Base-by-base conservation (phyloP, 768 basidiomycete genomes). In the Phylloporus arenicola region DNA sequence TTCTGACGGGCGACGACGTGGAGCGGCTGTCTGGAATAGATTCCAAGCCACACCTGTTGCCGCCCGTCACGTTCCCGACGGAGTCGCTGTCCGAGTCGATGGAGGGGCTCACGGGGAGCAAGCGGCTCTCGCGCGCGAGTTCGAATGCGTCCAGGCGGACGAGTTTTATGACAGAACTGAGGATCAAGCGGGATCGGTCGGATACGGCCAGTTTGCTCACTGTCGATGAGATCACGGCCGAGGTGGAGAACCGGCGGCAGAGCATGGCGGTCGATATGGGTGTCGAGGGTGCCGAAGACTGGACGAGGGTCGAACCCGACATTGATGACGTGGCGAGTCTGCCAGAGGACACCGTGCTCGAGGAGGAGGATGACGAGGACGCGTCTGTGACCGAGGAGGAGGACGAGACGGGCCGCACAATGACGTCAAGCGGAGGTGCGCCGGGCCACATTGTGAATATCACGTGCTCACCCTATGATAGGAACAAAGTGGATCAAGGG, bases 401-500 rank as follows among this genome's bases (percentile, higher is more conserved):
- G 30, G 80, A 70, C 51, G 78, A 76, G 50, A 70, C 69, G n/a
- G 75, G 70, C 48, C 72, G 81, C 58, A 72, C 79, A 27, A 75
- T 74, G 63, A 80, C 72, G 49, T 84, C 74, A 35, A 75, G 70
- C 57, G 81, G 78, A 69, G 76, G 80, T 75, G 62, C 64, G 68
- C 57, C 30, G 48, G 47, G 14, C 41, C n/a, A 13, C 11, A 8
- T 3, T 10, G 45, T 34, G 6, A 25, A 33, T 43, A n/a, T 19
- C 47, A 37, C 40, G 31, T 51, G 43, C 45, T 48, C 39, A 46
- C 35, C 37, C 4, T 25, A 67, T 20, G 24, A 57, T 64, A 80
- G 90, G 83, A 35, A 88, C 86, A 64, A 96, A 95, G 68, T 97
- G 94, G 93, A 92, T 94, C 71, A 94, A 94, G 59, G 93, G 92